A percentile compares a stretch with the other conserved stretches of the same genome.
These are phyloP conservation scores for Tylopilus sp. DNA, from an alignment of 1,284 basidiomycete species.

Conservation along the genomic window DNA sequence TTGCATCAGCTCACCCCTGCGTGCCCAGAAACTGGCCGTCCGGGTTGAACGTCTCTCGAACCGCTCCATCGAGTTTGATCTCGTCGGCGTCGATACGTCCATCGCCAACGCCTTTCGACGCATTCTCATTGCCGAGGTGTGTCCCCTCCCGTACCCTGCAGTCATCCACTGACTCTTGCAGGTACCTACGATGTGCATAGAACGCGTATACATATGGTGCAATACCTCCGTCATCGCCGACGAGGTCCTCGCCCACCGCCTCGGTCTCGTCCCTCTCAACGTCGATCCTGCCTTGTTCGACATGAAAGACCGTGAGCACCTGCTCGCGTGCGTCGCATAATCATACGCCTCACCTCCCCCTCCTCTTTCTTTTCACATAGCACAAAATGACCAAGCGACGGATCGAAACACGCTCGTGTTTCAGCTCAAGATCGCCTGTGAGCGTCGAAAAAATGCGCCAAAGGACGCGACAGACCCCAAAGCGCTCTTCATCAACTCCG, in stretches of 20 bases:
- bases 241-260: constrained; percentile 87
- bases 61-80: constrained; percentile 88
- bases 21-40: constrained; percentile 67
- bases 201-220: constrained; percentile 92
- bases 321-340: background rate
- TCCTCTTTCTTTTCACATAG: constrained; percentile 24
- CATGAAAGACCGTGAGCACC: constrained; percentile 40
- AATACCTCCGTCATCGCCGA: constrained; percentile 96
- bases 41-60: constrained; percentile 77
- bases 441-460: constrained; percentile 51
- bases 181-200: constrained; percentile 93
- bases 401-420: constrained; percentile 96
- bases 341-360: background rate
- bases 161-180: constrained; percentile 31
- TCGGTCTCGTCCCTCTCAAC: constrained; percentile 88
- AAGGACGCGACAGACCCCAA: constrained; percentile 60
- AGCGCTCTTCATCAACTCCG: constrained; percentile 66
- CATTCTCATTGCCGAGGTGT: constrained; percentile 90
- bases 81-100: constrained; percentile 93
- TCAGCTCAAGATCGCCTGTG: constrained; percentile 70
- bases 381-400: constrained; percentile 57
- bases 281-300: constrained; percentile 74
- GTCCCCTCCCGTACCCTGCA: constrained; percentile 20
- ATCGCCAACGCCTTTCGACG: constrained; percentile 94
- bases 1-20: background rate